Evolutionary conservation across 805 yeast genomes (phyloP), one percentile per base, ranked within the genome.

Genomic region (Starmerella tilneyi): DNA sequence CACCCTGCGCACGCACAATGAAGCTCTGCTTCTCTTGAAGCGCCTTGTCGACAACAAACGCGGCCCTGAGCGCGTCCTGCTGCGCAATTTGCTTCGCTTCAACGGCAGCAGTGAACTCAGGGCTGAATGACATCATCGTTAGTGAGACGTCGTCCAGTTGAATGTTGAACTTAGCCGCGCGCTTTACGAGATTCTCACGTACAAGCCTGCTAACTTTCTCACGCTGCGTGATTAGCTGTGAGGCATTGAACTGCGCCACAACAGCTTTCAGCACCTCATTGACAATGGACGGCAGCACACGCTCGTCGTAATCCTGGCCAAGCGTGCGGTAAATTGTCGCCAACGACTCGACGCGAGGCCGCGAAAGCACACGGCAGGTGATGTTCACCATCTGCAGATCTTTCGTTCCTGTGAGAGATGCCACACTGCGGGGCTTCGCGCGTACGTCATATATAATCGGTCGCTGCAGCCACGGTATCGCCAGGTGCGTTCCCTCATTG

Each of bases 31-130:
- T 92, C 69, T 92, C 97, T 67, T 92, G 98, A 57, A 84, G 78
- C 8, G 98, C 98, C 63, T 86, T 84, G 65, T 92, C 98, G 43
- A 92, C 98, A 34, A 92, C 72, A 56, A 88, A 92, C 0, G 97
- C 96, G 8, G 98, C 97, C 65, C 94, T 80, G 68, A 92, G 96
- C 17, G 98, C 97, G 63, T 92, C 98, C 71, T 92, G 98, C 66
- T 92, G 98, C 23, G 98, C 97, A 66, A 92, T 92, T 71, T 92
- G 98, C 68, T 92, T 92, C 47, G 96, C 94, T 69, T 92, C 98
- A 45, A 92, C 98, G 4, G 97, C 97, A 36, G 82, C 79, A 33
- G 97, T 88, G 64, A 92, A 92, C 66, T 92, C 98, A 23, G 98
- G 98, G 3, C 94, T 83, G 65, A 92, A 92, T 1, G 96, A 84